A percentile compares a stretch with the other conserved stretches of the same genome.
Evolutionary conservation across 2,329 filamentous ascomycete genomes (phyloP).

Genomic region (Ceratocystis colombiana): DNA sequence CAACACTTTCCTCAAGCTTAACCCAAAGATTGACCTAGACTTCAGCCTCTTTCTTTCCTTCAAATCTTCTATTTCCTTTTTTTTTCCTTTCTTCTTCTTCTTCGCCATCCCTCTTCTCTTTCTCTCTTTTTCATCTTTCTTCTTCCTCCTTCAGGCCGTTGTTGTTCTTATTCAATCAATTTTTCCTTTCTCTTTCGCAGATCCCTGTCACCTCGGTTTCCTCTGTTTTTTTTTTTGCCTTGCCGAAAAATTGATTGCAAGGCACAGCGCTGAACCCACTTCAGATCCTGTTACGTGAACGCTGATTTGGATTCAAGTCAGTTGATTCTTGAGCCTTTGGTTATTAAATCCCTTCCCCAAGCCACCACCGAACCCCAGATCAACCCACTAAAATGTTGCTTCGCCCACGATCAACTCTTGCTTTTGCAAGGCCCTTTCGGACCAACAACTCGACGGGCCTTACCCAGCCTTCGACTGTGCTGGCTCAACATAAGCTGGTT

Average conservation of each 20-base stretch:
- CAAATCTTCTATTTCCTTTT: neutral
- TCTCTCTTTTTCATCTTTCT: neutral
- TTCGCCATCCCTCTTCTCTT: neutral
- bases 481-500: conserved; percentile 20
- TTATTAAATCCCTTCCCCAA: conserved; percentile 12
- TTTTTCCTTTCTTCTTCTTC: neutral
- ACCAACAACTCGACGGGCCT: conserved; percentile 16
- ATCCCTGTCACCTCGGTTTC: conserved; percentile 11
- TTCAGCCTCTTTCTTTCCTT: conserved; percentile 5
- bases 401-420: conserved; percentile 22
- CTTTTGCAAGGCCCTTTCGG: conserved; percentile 19
- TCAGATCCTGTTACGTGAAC: conserved; percentile 9
- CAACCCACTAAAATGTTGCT: conserved; percentile 19
- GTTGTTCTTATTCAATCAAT: neutral
- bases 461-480: conserved; percentile 13
- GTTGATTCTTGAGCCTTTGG: conserved; percentile 20
- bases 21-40: neutral
- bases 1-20: neutral
- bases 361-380: conserved; percentile 1
- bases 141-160: neutral
- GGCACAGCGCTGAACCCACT: conserved; percentile 7
- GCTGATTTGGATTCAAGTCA: conserved; percentile 17
- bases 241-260: conserved; percentile 18
- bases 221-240: conserved; percentile 14
- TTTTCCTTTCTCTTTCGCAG: neutral